Evolutionary conservation across 2,329 filamentous ascomycete species (phyloP), one percentile per base, ranked within the genome.

Genomic region (Microsporum audouinii): DNA sequence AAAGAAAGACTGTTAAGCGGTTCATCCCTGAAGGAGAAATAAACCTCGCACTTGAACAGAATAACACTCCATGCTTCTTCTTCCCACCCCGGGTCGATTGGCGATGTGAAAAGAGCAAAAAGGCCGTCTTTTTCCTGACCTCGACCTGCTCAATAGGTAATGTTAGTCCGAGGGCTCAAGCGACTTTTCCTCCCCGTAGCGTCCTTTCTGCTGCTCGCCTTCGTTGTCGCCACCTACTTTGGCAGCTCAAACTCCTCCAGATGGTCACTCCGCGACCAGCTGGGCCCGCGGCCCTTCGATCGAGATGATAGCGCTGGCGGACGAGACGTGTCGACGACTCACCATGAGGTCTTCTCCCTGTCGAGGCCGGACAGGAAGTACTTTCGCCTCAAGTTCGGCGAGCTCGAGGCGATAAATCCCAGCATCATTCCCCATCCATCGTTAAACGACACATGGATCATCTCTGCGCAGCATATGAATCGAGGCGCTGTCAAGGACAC

Each of bases 341-440:
- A 71, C 59, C 63, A 63, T 7, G 62, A 77, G 63, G 63, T 83
- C 47, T 78, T 73, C 66, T 84, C 82, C 0, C 45, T 69, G 1
- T 78, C 80, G 0, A 81, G 77, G 0, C 56, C 63, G 0, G 72
- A 82, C 64, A 70, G 68, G 38, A 77, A 73, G 36, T 84, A 76
- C 71, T 83, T 83, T 64, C 63, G 65, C 31, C 76, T 84, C 67
- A 69, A 74, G 14, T 82, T 84, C 63, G 75, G 72, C 14, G 69
- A 69, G 38, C 65, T 73, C 4, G 60, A 66, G 5, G 73, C 74
- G 36, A 76, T 80, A 61, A 84, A 84, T 62, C 81, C 82, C 14
- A 84, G 80, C 69, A 77, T 84, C 64, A 76, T 84, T 43, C 81
- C 82, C 0, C 82, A 84, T 66, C 81, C 81, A 2, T 70, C 66